Evolutionary conservation across 176 grass and related monocot genomes (phyloP), one percentile per base, ranked within the genome.

Genomic region (Carex pumila): DNA sequence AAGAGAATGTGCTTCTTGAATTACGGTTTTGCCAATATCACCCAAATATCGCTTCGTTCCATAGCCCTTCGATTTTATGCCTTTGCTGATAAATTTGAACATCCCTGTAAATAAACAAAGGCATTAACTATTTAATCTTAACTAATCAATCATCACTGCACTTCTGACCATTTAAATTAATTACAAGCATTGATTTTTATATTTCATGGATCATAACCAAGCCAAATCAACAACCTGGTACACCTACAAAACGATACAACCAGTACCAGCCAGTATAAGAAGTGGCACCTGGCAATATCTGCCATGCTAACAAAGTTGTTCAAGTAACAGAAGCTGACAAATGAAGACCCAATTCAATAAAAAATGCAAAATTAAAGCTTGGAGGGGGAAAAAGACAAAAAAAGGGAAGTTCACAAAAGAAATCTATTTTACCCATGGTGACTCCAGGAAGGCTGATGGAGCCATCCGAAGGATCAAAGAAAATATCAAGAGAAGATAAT

Each of bases 41-140:
- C 93, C 93, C 69, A 96, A 65, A 88, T 96, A 96, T 61, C 93
- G 87, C 81, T 93, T 96, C 85, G 93, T 96, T 81, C 93, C 93
- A 75, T 90, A 85, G 22, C 89, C 89, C 10, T 88, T 91, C 1
- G 89, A 86, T 90, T 96, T 89, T 45, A 96, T 93, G 83, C 92
- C 87, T 86, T 96, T 89, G 82, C 93, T 96, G 88, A 96, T 93
- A 89, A 93, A 96, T 84, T 96, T 96, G 88, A 96, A 96, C 93
- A 96, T 96, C 68, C 93, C 93, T 95, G 83, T 79, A 71, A 76
- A 76, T 22, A 84, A 39, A 73, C n/a, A 62, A 14, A n/a, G 9
- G 3, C 49, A 58, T 54, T n/a, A 73, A 84, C 11, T 8, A 84
- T 56, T 21, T 56, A 73, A 6, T 71, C 37, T 73, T 54, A 59